Evolutionary conservation across 108 stramenopile genomes (phyloP).

Genomic region (Cyclotella choctawhatcheeana): DNA sequence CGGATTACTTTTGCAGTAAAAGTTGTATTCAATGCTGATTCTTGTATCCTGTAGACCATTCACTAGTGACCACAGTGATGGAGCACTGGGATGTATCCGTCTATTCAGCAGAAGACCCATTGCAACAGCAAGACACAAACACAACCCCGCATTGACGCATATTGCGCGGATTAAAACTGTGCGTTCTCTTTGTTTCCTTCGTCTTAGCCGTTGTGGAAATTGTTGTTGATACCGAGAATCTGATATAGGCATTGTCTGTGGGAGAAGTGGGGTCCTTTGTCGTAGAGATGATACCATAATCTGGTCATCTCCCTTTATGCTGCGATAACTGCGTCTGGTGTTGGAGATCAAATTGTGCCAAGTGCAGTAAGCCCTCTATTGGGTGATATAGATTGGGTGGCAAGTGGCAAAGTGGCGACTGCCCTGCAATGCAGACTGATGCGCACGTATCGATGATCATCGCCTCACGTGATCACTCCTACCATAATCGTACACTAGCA

Average conservation of each 20-base stretch:
- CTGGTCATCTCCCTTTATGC: too few relatives aligned
- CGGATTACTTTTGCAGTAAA: slow-evolving; percentile 20
- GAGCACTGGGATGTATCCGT: not conserved
- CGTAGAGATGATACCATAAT: not conserved
- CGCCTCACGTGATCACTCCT: too few relatives aligned
- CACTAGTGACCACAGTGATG: not conserved
- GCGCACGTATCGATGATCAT: too few relatives aligned
- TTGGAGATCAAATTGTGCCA: too few relatives aligned
- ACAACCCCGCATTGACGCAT: not conserved
- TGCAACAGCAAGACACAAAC: not conserved
- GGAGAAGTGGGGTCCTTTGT: slow-evolving; percentile 5
- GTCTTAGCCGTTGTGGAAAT: not conserved
- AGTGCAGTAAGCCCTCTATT: too few relatives aligned
- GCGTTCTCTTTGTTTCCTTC: not conserved
- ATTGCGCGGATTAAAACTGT: not conserved
- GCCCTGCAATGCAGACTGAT: too few relatives aligned
- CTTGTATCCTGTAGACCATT: not conserved
- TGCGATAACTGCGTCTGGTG: not conserved
- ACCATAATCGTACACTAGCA: too few relatives aligned
- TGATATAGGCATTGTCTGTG: not conserved
- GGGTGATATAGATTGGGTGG: too few relatives aligned
- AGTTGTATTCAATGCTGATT: slow-evolving; percentile 11
- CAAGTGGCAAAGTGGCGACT: too few relatives aligned
- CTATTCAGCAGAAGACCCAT: not conserved
- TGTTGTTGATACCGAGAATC: not conserved